Base-by-base conservation (phyloP, 768 basidiomycete species). In the Termitomyces sp. region DNA sequence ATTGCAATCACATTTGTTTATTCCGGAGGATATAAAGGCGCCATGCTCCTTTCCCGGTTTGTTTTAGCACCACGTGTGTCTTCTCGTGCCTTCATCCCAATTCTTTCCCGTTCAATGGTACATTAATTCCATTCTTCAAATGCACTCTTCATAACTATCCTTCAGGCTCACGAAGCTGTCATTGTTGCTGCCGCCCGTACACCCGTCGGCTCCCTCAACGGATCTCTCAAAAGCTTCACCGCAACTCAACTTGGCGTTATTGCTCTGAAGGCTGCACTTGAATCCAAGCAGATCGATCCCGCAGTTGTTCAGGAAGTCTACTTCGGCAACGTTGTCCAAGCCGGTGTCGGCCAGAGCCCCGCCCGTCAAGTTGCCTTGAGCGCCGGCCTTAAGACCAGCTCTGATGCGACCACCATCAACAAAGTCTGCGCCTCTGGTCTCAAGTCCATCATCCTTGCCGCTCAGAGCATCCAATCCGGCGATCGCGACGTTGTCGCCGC, bases 391-490 rank as follows among this genome's bases (percentile, higher is more conserved):
- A 84, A 80, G 59, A 70, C 85, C 10, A 79, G 79, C 54, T 95
- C 96, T 26, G 97, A 99, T 74, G 95, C 96, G 21, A 98, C 97
- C 37, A 99, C 97, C 47, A 86, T 99, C 76, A 99, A 99, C 84
- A 99, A 99, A 77, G 97, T 99, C 70, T 99, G 97, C 71, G 97
- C 97, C 5, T 94, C 91, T 52, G 97, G 97, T 58, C 77, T 99
- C 81, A 98, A 98, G 74, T 81, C 95, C 28, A 83, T 98, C 74
- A 97, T 93, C 71, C 79, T 98, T 59, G 97, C 93, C 54, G 81
- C 93, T 26, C 97, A 98, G 76, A 83, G 81, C 64, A 93, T 99
- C 65, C 80, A 86, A 69, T 78, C 86, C 22, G 97, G 97, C 49
- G 85, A 96, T 68, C 85, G 88, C 57, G 83, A 73, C 40, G 82